Base-by-base conservation (phyloP, 2,329 filamentous ascomycete genomes). In the Nemania sp. region DNA sequence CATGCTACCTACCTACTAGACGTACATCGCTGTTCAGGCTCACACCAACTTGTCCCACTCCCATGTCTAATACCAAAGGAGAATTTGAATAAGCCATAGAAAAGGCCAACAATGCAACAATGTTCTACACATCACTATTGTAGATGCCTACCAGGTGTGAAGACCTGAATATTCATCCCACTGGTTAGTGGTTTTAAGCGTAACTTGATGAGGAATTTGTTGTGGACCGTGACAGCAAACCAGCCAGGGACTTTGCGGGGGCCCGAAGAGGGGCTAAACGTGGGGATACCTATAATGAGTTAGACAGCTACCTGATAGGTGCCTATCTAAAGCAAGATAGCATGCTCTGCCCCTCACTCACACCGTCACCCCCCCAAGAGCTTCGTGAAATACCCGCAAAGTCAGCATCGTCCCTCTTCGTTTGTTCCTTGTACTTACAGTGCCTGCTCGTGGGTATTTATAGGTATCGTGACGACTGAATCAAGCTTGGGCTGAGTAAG, bases 401-500 rank as follows among this genome's bases (percentile, higher is more conserved):
- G 52, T 57, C 54, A 54, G 45, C 60, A 39, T n/a, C 21, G 17
- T 32, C 43, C 46, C 39, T 39, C 34, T 42, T 42, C 35, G 20
- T n/a, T 34, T 34, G 37, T 11, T 39, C 2, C 40, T n/a, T 11
- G 12, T 40, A 51, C 45, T 39, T n/a, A n/a, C n/a, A n/a, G n/a
- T n/a, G n/a, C n/a, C n/a, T n/a, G n/a, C n/a, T 4, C 25, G 4
- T 29, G 25, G 25, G 25, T 29, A 29, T 29, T 29, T 29, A 57
- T 54, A 47, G 32, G 21, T 59, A 35, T 58, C 40, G 43, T 59
- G 17, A 39, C n/a, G 25, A 21, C 18, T 42, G 35, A 18, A 42
- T 29, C 40, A 13, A 53, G 15, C 20, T 25, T 34, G 48, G 42
- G 60, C 60, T 63, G 57, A 63, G 60, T 63, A 60, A 63, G 60